These are phyloP conservation scores for Botrytis hyacinthi DNA, from an alignment of 2,329 filamentous ascomycete genomes.

Conservation along the genomic window DNA sequence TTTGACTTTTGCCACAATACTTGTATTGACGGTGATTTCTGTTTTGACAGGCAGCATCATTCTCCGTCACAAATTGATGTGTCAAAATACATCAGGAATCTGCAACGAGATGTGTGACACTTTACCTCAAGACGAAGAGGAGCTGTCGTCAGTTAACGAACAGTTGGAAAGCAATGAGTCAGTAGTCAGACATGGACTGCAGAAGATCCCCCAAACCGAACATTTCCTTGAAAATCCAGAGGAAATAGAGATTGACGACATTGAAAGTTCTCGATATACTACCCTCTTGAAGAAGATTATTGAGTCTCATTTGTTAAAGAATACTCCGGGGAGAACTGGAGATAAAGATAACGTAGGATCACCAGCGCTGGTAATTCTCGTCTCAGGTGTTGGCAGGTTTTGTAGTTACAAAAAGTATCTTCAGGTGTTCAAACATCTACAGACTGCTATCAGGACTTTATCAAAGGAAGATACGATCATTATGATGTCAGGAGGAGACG, in stretches of 20 bases:
- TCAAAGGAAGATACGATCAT: not conserved
- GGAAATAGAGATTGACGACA: not conserved
- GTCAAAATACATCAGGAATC: not conserved
- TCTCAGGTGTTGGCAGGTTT: not conserved
- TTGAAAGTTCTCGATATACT: not conserved
- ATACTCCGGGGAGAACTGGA: not conserved
- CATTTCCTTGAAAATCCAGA: not conserved
- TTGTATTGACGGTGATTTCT: not conserved
- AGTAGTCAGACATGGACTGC: not conserved
- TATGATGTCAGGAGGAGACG: not conserved
- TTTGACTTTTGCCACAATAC: not conserved
- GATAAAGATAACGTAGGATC: not conserved
- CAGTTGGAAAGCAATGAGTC: not conserved
- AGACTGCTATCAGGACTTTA: not conserved
- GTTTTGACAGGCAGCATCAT: not conserved
- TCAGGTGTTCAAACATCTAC: not conserved
- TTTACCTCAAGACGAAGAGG: not conserved
- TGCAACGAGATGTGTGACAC: not conserved
- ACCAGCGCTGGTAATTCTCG: not conserved
- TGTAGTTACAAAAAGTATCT: not conserved
- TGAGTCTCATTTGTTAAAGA: not conserved
- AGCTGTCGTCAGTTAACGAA: not conserved
- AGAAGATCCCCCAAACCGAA: not conserved
- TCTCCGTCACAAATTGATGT: not conserved
- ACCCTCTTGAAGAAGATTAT: not conserved